phyloP scores from a whole-genome alignment of 257 asterid genomes.

The Solanum etuberosum region DNA sequence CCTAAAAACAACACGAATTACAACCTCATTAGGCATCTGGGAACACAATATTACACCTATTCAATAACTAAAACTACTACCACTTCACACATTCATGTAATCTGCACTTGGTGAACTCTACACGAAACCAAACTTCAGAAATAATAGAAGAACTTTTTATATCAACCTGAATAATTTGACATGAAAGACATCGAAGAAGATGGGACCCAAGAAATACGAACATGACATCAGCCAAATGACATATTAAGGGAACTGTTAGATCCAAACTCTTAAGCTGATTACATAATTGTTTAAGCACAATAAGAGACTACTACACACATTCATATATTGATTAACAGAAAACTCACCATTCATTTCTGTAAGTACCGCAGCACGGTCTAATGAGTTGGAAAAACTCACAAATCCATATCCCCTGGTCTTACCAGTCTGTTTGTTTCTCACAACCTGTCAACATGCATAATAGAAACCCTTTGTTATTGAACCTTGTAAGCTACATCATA shows the following conservation, averaged over 20 bases:
- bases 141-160: neutral
- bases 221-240: neutral
- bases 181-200: neutral
- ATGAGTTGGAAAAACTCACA: constrained; percentile 72
- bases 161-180: neutral
- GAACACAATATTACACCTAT: neutral
- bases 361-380: constrained; percentile 76
- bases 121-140: neutral
- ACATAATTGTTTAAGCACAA: neutral
- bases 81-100: neutral
- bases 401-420: constrained; percentile 87
- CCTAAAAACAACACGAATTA: constrained; percentile 26
- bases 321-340: no score
- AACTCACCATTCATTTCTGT: constrained; percentile 84
- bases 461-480: neutral
- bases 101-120: neutral
- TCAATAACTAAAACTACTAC: neutral
- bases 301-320: no score
- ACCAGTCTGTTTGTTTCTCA: constrained; percentile 88
- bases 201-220: no score
- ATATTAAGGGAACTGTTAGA: neutral
- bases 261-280: neutral
- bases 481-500: neutral
- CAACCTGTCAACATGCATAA: constrained; percentile 41
- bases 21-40: neutral